Evolutionary conservation across 306 rosid species (phyloP), one percentile per base, ranked within the genome.

Genomic region (Cicer yamashitae): DNA sequence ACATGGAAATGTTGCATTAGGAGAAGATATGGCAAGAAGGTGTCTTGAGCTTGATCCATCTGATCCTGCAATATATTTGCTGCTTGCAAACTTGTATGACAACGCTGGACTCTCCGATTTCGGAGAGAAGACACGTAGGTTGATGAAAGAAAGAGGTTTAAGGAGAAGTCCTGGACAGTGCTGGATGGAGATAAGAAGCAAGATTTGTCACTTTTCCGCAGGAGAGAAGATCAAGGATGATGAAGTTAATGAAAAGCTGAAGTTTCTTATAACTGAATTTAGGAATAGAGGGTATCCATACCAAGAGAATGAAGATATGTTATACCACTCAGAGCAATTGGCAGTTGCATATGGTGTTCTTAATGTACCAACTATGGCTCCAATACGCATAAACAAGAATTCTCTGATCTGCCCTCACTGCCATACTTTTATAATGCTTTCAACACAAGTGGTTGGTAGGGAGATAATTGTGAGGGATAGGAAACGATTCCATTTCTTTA

Each of bases 21-120:
- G 89, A 77, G 93, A 91, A 86, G 86, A 87, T 61, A 80, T 89
- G 84, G 89, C 89, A 54, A 85, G 89, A 80, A 82, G 81, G 81
- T 88, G 91, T 45, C 81, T 87, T 38, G 85, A 91, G 69, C 89
- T 85, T 69, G 87, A 87, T 74, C 89, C 90, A 14, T 74, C 54
- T 50, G 91, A 91, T 76, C 83, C 91, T 72, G 81, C 89, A 67
- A 82, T 88, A 61, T 91, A 88, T 70, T 46, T 77, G 82, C 73
- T 88, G 45, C 89, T 87, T 52, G 87, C 93, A 15, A 88, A 74
- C 75, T 74, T 91, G 79, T 89, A 85, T 67, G 93, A 91, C 74
- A 84, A 73, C 1, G 82, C 75, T 17, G 84, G 89, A 59, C 81
- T 43, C 58, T 62, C 82, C 6, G 91, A 87, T 65, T 82, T 91